Conservation (phyloP, 768 basidiomycete genomes). For the Panaeolus papilionaceus region DNA sequence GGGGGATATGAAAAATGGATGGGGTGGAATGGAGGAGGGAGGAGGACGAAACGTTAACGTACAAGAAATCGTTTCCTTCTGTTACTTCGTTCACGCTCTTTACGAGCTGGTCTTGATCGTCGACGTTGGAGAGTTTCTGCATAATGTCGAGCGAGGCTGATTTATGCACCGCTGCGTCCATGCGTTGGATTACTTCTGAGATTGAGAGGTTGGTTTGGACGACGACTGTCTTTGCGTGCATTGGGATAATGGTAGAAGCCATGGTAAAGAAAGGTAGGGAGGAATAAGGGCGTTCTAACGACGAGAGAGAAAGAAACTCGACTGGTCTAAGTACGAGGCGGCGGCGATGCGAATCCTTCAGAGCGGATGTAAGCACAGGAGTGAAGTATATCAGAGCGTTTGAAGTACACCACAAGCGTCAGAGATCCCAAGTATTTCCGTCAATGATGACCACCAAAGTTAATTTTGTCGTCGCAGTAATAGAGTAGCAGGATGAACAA, state of each 20-base stretch:
- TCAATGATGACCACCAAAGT: no score
- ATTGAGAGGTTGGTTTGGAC: conserved; percentile 47
- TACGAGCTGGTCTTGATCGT: conserved; percentile 45
- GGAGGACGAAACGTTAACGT: conserved; percentile 24
- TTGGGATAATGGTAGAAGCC: conserved; percentile 35
- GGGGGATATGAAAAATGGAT: neutral
- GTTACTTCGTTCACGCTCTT: conserved; percentile 36
- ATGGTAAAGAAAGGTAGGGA: neutral
- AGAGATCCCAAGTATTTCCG: no score
- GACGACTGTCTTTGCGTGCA: conserved; percentile 48
- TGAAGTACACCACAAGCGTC: no score
- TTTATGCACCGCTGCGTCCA: conserved; percentile 51
- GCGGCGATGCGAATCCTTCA: no score
- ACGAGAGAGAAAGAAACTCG: no score
- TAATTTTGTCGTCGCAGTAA: no score
- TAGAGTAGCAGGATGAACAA: no score
- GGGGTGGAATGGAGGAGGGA: neutral
- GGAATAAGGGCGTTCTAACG: no score
- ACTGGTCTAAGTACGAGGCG: no score
- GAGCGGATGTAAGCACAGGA: no score
- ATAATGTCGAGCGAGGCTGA: conserved; percentile 35
- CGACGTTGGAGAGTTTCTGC: conserved; percentile 29
- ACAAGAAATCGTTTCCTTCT: conserved; percentile 52
- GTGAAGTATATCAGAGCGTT: no score
- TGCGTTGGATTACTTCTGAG: conserved; percentile 47